phyloP scores from a whole-genome alignment of 106 monocot genomes.

The Apostasia shenzhenica region DNA sequence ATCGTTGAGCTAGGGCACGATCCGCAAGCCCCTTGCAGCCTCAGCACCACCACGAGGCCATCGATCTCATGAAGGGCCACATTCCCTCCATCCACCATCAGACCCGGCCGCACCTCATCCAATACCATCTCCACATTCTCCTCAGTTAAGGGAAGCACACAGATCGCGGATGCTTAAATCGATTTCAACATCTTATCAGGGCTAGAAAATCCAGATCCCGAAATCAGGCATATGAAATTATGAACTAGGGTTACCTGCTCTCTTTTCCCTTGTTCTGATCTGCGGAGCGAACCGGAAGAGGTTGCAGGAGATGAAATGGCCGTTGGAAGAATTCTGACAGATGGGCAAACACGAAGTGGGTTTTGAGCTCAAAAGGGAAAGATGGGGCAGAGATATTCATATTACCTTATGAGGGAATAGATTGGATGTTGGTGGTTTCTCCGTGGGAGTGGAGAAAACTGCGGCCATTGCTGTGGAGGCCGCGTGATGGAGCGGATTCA shows the following conservation, averaged over 20 bases:
- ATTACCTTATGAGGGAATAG: conserved; percentile 4
- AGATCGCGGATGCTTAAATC: conserved; percentile 15
- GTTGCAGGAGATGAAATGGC: conserved; percentile 8
- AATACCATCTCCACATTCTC: conserved; percentile 86
- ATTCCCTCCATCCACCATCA: conserved; percentile 96
- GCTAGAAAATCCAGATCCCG: not conserved
- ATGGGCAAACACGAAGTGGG: not conserved
- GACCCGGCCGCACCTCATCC: conserved; percentile 85
- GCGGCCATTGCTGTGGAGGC: conserved; percentile 14
- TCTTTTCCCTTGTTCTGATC: conserved; percentile 3
- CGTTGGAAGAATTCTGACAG: conserved; percentile 13
- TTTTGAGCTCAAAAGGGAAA: not conserved
- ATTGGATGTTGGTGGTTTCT: conserved; percentile 5
- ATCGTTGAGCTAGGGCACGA: conserved; percentile 95
- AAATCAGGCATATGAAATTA: not conserved
- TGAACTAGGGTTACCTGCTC: not conserved
- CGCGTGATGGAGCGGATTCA: conserved; percentile 12
- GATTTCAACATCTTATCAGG: not conserved
- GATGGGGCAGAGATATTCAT: not conserved
- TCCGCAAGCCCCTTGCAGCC: conserved; percentile 91
- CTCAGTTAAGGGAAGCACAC: conserved; percentile 86
- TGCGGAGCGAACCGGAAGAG: not conserved
- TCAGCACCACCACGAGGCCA: conserved; percentile 87
- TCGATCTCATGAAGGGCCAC: conserved; percentile 94
- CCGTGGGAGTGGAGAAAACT: not conserved